Base-by-base conservation (phyloP, 2,329 filamentous ascomycete genomes). In the Cordyceps cicadae region DNA sequence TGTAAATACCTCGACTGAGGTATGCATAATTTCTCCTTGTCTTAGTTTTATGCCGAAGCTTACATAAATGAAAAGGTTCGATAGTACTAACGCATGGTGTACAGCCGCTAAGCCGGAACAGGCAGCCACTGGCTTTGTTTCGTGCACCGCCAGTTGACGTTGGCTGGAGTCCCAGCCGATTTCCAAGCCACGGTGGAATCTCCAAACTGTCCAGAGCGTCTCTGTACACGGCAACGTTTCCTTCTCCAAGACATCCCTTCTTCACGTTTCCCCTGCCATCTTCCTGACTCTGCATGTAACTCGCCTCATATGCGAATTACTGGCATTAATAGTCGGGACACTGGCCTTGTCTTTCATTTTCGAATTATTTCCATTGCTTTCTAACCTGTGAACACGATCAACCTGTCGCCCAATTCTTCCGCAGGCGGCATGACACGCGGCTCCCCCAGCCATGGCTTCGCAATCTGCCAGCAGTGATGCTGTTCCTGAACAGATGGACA, bases 401-500 rank as follows among this genome's bases (percentile, higher is more conserved):
- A 6, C 37, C 26, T 34, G 12, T 52, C 56, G 15, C 32, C 21
- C 14, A 24, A 26, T 15, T 21, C 26, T 17, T 49, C 17, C 7
- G 11, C 17, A 60, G 51, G 17, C 45, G 45, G 58, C 49, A 54
- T 34, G 58, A 43, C 51, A 60, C 41, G 12, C 32, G 58, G 51
- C 51, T 50, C 26, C 32, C 50, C 19, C 37, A 50, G 54, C 59
- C 59, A 60, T 62, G 61, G 58, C 61, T 19, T 52, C 57, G 37
- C 48, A 51, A 49, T 32, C 55, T 43, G 41, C 54, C 32, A 59
- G 37, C 19, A 48, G 26, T 43, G 43, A 62, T 54, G 43, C 21
- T 14, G 34, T 32, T 49, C 55, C 45, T 17, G 48, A 59, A 17
- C 39, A 46, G 32, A 54, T 75, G 57, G 72, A 73, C 41, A 78